Conservation (phyloP, 176 grass and related monocot genomes). For the Eleusine coracana region DNA sequence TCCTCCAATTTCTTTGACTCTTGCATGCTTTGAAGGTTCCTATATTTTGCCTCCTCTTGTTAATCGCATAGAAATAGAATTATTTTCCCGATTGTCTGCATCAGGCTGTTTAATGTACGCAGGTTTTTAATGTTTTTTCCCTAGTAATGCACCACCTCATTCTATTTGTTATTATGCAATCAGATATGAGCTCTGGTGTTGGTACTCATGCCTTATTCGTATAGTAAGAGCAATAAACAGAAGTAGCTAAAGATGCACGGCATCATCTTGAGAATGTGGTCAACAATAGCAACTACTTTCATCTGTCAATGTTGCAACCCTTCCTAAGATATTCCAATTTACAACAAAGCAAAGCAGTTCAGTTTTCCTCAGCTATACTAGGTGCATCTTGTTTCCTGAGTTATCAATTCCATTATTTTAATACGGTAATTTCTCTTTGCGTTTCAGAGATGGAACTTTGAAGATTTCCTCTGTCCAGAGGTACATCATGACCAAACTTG, state of each 20-base stretch:
- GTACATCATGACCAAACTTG: constrained; percentile 74
- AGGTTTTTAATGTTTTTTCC: neutral
- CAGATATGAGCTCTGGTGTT: neutral
- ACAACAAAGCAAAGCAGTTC: neutral
- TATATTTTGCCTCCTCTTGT: constrained; percentile 8
- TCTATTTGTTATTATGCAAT: neutral
- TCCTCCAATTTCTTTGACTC: neutral
- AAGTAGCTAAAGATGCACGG: constrained; percentile 11
- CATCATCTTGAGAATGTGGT: constrained; percentile 1
- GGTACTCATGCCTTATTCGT: neutral
- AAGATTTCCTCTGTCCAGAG: constrained; percentile 73
- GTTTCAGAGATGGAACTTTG: constrained; percentile 71
- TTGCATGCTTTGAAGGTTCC: constrained; percentile 19
- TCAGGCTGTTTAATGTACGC: neutral
- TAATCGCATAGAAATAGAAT: neutral
- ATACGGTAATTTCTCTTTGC: constrained; percentile 25
- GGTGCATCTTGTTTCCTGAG: neutral
- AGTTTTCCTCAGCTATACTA: neutral
- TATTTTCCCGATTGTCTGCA: neutral
- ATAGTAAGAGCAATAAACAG: neutral
- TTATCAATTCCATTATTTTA: constrained; percentile 15
- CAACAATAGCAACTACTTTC: neutral
- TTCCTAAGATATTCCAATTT: neutral
- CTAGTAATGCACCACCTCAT: neutral
- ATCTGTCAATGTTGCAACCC: neutral